A percentile compares a stretch with the other conserved stretches of the same genome.
These are phyloP conservation scores for Chaetomium sp. DNA, from an alignment of 2,329 filamentous ascomycete species.

Conservation along the genomic window DNA sequence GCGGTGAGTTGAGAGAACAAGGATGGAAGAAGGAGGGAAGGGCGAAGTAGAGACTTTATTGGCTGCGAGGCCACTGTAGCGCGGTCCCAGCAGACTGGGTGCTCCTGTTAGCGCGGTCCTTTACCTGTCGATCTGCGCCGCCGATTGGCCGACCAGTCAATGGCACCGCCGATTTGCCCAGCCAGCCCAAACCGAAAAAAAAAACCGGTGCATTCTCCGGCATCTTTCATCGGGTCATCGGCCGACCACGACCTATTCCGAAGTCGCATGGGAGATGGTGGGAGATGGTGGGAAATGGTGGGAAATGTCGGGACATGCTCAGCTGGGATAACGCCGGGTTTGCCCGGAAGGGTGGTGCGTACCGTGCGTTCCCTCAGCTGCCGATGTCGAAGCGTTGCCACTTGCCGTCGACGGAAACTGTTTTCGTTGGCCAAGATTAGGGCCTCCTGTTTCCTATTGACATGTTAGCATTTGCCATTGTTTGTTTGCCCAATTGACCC, in stretches of 20 bases:
- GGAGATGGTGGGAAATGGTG: too few relatives aligned
- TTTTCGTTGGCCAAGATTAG: not conserved
- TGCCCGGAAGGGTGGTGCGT: not conserved
- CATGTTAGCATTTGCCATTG: not conserved
- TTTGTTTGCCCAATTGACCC: not conserved
- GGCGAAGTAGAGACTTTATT: not conserved
- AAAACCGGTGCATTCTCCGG: not conserved
- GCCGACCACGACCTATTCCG: not conserved
- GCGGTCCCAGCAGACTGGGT: not conserved
- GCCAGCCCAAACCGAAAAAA: not conserved
- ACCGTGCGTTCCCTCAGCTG: not conserved
- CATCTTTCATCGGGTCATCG: constrained; percentile 2
- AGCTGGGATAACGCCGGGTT: not conserved
- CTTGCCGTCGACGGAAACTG: not conserved
- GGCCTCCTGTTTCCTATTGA: not conserved
- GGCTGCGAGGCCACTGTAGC: not conserved
- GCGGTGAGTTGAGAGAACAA: not conserved
- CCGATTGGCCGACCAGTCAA: not conserved
- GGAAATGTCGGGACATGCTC: not conserved
- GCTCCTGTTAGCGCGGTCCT: not conserved
- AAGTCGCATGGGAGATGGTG: not conserved
- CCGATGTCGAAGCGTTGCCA: not conserved
- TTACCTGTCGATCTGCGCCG: not conserved
- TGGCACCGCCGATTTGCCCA: not conserved
- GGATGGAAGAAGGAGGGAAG: not conserved